phyloP scores from a whole-genome alignment of 2,329 filamentous ascomycete genomes.

The Talaromyces sp. region DNA sequence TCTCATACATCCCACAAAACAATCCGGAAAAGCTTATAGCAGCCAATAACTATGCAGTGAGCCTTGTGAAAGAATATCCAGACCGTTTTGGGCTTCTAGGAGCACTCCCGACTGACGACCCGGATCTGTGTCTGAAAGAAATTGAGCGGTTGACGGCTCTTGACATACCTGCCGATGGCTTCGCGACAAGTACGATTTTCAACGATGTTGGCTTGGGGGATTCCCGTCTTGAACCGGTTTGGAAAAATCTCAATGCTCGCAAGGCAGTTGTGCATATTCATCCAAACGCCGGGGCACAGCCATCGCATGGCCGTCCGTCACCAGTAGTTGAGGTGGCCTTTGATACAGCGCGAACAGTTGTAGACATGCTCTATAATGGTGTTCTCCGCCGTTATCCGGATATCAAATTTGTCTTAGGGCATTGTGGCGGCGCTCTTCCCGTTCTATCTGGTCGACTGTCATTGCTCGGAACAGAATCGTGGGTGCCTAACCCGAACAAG shows the following conservation, averaged over 20 bases:
- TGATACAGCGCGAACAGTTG: constrained; percentile 3
- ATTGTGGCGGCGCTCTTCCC: constrained; percentile 9
- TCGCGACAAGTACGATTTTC: neutral
- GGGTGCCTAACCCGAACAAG: constrained; percentile 7
- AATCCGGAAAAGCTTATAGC: constrained; percentile 1
- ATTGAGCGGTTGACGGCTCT: neutral
- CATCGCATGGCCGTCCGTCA: constrained; percentile 2
- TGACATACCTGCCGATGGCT: neutral
- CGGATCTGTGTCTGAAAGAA: constrained; percentile 1
- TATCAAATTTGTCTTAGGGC: constrained; percentile 8
- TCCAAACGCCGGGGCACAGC: neutral
- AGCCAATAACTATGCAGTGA: neutral
- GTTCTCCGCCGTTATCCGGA: constrained; percentile 8
- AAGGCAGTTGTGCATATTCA: constrained; percentile 13
- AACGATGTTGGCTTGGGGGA: constrained; percentile 1
- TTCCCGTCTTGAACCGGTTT: neutral
- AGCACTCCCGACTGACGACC: constrained; percentile 7
- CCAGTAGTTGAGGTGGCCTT: constrained; percentile 12
- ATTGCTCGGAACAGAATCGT: constrained; percentile 4
- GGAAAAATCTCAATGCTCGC: constrained; percentile 3
- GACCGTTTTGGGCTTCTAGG: constrained; percentile 8
- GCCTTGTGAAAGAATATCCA: neutral
- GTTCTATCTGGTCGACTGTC: constrained; percentile 5
- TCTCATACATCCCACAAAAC: constrained; percentile 7
- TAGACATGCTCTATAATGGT: constrained; percentile 9